Conservation (phyloP, 2,329 filamentous ascomycete genomes). For the Metarhizium guizhouense region DNA sequence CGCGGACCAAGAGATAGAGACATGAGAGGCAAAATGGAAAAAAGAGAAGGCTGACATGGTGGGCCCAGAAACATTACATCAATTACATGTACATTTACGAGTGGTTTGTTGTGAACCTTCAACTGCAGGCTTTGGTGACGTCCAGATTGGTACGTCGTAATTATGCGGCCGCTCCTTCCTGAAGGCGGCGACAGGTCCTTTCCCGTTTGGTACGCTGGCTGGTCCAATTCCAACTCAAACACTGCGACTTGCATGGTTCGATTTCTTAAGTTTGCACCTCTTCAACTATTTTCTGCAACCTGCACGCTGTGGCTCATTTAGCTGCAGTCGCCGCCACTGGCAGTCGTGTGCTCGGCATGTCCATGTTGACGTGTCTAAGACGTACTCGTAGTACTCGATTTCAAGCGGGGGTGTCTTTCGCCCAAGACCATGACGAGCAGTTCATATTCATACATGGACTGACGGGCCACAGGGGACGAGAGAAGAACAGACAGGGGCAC, state of each 20-base stretch:
- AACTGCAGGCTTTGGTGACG: too few species aligned
- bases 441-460: not conserved
- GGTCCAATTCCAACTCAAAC: not conserved
- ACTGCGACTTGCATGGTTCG: not conserved
- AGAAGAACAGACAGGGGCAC: not conserved
- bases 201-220: not conserved
- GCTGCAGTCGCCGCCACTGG: slow-evolving; percentile 2
- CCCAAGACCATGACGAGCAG: not conserved
- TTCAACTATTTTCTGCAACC: slow-evolving; percentile 1
- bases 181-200: not conserved
- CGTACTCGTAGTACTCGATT: not conserved
- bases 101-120: too few species aligned
- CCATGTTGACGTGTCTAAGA: slow-evolving; percentile 6
- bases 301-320: slow-evolving; percentile 1
- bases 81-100: too few species aligned
- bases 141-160: too few species aligned
- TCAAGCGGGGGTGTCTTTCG: slow-evolving; percentile 1
- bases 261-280: not conserved
- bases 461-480: not conserved
- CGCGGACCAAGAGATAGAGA: not conserved
- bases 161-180: not conserved
- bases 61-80: not conserved
- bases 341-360: not conserved
- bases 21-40: not conserved
- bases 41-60: not conserved